A percentile compares a stretch with the other conserved stretches of the same genome.
Conservation (phyloP, 305 asterid species). For the Fraxinus platypoda region DNA sequence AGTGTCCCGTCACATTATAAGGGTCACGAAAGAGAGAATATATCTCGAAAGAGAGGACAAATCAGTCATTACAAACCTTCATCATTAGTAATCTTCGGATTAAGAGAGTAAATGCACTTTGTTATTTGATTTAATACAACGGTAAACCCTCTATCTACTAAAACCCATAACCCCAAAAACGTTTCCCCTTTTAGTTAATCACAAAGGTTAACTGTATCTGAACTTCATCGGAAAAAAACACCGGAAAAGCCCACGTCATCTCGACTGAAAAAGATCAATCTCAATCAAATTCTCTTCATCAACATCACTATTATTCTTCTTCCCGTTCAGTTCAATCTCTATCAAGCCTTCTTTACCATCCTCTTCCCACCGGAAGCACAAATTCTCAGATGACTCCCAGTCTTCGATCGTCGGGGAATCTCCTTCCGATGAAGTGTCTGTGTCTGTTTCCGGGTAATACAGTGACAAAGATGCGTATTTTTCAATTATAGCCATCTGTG, state of each 20-base stretch:
- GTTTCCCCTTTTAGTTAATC: slow-evolving; percentile 16
- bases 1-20: too few relatives aligned
- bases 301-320: slow-evolving; percentile 30
- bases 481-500: slow-evolving; percentile 23
- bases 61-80: slow-evolving; percentile 19
- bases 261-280: slow-evolving; percentile 34
- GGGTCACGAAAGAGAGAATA: not conserved
- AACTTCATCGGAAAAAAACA: slow-evolving; percentile 16
- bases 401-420: slow-evolving; percentile 32
- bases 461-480: slow-evolving; percentile 61
- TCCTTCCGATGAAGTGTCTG: slow-evolving; percentile 61
- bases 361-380: slow-evolving; percentile 58
- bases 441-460: slow-evolving; percentile 65
- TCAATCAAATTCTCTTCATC: slow-evolving; percentile 85
- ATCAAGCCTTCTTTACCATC: slow-evolving; percentile 64
- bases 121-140: slow-evolving; percentile 22
- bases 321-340: slow-evolving; percentile 62
- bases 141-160: slow-evolving; percentile 24
- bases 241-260: slow-evolving; percentile 11
- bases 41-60: slow-evolving; percentile 11
- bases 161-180: slow-evolving; percentile 36
- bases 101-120: slow-evolving; percentile 24
- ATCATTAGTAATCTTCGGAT: slow-evolving; percentile 30
- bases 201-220: slow-evolving; percentile 36
- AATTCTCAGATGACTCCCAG: slow-evolving; percentile 48